Base-by-base conservation (phyloP, 164 flowering plant species). In the Stephania japonica region DNA sequence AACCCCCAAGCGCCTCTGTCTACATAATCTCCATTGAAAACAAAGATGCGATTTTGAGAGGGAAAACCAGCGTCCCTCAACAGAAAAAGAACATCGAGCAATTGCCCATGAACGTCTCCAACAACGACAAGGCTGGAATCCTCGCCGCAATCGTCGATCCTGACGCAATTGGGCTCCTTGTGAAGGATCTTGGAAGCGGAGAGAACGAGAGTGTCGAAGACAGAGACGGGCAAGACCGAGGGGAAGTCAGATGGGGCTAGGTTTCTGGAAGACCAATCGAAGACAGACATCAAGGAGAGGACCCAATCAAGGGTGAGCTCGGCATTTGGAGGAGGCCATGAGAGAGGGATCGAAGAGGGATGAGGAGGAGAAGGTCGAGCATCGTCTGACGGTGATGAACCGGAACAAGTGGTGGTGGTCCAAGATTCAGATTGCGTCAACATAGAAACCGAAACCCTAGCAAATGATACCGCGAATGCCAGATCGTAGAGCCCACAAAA, bases 1-100 rank as follows among this genome's bases (percentile, higher is more conserved):
- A 95, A 87, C 32, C 99, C 99, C 99, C 99, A 95, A 3, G 98
- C 97, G 0, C 99, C 99, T 59, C 99, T 76, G 72, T 95, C 99
- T 0, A 95, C 99, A 73, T 95, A 95, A 85, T 95, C 98, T 0
- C 99, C 99, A 77, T 95, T 95, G 78, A 95, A 95, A 49, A 95
- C 97, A 65, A 81, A 95, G 65, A 89, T 75, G 8, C 92, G 84
- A 68, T 86, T 78, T 1, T 90, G 83, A 0, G 85, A 80, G 3
- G 97, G 97, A 53, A 83, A 87, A 1, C 98, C 98, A 9, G 97
- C 97, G 68, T 86, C 85, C 6, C 42, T 65, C 44, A 95, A 63
- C 7, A 95, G 81, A 67, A 80, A 87, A 44, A 91, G 65, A 13
- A 90, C 82, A 78, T 95, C 99, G 68, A 93, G 99, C 59, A 89